Evolutionary conservation across 2,329 filamentous ascomycete species (phyloP), one percentile per base, ranked within the genome.

Genomic region (Cladosporium sphaerospermum): DNA sequence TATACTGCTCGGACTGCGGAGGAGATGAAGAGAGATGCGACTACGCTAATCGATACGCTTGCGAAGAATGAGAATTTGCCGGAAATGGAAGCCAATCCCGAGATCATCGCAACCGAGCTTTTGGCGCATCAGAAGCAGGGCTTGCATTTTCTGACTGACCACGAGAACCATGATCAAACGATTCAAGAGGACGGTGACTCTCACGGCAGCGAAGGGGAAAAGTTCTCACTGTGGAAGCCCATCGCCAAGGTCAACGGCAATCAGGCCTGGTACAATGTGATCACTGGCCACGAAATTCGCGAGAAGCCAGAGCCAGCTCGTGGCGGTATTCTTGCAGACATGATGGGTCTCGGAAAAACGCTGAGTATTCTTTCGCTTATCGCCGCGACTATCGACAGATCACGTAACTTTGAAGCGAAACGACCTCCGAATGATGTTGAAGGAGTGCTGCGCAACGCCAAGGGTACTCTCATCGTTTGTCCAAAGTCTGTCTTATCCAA

Each of bases 401-500:
- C 89, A 1, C 64, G 69, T 9, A 69, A 75, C 1, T 97, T 89
- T 79, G 78, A 78, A 2, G 67, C 68, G 4, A 72, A 75, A 45
- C 61, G 70, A 3, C 83, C 85, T 0, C 42, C 53, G 4, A 4
- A 18, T 9, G 49, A 57, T n/a, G 19, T 37, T 4, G 28, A 31
- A 9, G 53, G 54, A 14, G 66, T 87, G n/a, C 71, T 73, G 16
- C 76, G 75, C 40, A 95, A 96, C 63, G 83, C 82, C 5, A 86
- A 83, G 64, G 83, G 88, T 0, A 97, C 93, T 0, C 75, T 99
- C 32, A 78, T 99, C 14, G 82, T 99, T 13, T 95, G 88, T 53
- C 93, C 93, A 1, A 78, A 96, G 2, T 96, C 89, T 64, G 93
- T 92, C 0, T 84, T 97, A 54, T 85, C 86, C 23, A 99, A 97